Base-by-base conservation (phyloP, 192 early-diverging fungal genomes). In the Linderina pennispora region DNA sequence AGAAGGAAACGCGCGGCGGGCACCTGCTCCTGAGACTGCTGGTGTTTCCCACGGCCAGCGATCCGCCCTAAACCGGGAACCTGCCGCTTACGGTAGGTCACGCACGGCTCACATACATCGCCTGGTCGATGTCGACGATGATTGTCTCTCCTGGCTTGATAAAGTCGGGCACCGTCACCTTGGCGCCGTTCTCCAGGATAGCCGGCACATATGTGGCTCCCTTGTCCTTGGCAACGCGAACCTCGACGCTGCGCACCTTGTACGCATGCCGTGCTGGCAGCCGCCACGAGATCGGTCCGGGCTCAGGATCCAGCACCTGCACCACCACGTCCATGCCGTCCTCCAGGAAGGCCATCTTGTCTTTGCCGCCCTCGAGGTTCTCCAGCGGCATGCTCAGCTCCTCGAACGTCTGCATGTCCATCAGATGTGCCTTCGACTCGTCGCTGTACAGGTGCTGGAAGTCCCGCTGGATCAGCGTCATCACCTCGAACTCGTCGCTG, bases 161-260 rank as follows among this genome's bases (percentile, higher is more conserved):
- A 79, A 91, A 91, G 52, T 87, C 82, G 9, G 91, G 91, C 7
- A 94, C 85, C 54, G 67, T 68, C 13, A 94, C 73, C 28, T 62
- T 72, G 21, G 74, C 76, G 4, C 83, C 86, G 36, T 81, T 82
- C 16, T 77, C 74, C 11, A 91, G 62, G 13, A 58, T 64, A 10
- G 86, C 88, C 3, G 75, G 65, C 48, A 85, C 80, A 45, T 73
- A 86, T 0, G 77, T 77, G 4, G 84, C 77, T 15, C 86, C 86
- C 59, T 85, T 89, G 26, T 82, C 80, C 20, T 79, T 75, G 11
- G 65, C 65, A 9, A 77, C 58, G 8, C 77, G 57, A 7, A 60
- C 39, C n/a, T 64, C 58, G 2, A 81, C 66, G 26, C 70, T 67
- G 26, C 56, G 55, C 11, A 88, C 78, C 25, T 65, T 79, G 51